Conservation (phyloP, 2,329 filamentous ascomycete genomes). For the Epichloe brachyelytri region DNA sequence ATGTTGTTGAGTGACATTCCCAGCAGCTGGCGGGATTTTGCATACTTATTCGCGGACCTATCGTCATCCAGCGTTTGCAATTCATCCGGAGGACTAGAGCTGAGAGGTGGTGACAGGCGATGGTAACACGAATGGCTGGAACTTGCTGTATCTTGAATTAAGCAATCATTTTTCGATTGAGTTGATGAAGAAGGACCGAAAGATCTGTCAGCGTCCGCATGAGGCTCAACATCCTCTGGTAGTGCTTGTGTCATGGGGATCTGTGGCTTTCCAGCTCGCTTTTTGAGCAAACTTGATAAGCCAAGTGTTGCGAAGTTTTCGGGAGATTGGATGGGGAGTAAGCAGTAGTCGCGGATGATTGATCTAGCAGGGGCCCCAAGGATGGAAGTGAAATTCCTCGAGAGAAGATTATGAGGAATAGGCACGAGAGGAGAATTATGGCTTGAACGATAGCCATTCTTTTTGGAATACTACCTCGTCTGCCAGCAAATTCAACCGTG, state of each 20-base stretch:
- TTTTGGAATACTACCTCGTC: slow-evolving; percentile 84
- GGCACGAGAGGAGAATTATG: slow-evolving; percentile 71
- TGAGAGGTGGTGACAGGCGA: slow-evolving; percentile 16
- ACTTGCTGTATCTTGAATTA: slow-evolving; percentile 4
- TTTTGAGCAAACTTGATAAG: neutral
- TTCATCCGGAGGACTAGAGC: slow-evolving; percentile 10
- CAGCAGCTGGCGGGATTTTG: neutral
- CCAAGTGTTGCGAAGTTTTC: slow-evolving; percentile 6
- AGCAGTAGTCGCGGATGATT: slow-evolving; percentile 10
- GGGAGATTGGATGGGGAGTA: slow-evolving; percentile 12
- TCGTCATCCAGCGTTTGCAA: slow-evolving; percentile 5
- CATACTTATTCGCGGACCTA: neutral
- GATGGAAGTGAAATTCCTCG: slow-evolving; percentile 31
- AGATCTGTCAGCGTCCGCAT: neutral
- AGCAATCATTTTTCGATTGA: neutral
- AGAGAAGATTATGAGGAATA: slow-evolving; percentile 77
- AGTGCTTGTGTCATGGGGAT: neutral
- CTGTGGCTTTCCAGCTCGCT: neutral
- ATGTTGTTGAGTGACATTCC: slow-evolving; percentile 10
- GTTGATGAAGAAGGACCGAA: neutral
- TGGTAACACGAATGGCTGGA: slow-evolving; percentile 9
- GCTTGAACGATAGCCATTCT: slow-evolving; percentile 89
- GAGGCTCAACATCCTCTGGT: neutral
- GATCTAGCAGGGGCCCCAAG: slow-evolving; percentile 18
- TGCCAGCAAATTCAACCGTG: slow-evolving; percentile 75